phyloP scores from a whole-genome alignment of 2,329 filamentous ascomycete species.

The Xylaria sp. region DNA sequence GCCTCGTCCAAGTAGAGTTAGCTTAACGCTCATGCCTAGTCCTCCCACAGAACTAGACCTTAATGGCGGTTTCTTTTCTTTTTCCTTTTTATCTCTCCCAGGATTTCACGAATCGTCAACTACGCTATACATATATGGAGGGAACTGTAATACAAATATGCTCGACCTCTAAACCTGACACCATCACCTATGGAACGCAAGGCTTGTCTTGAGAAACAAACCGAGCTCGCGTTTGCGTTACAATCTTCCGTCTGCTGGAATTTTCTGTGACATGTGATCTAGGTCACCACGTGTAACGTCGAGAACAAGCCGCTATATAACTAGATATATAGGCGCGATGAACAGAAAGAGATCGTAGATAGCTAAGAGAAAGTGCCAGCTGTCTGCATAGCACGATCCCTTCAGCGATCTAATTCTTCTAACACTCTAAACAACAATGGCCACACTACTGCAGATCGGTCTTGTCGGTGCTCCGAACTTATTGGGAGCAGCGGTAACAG shows the following conservation, averaged over 20 bases:
- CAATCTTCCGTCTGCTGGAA: background rate
- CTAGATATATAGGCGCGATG: background rate
- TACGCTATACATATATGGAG: background rate
- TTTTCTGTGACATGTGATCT: background rate
- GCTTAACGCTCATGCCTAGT: background rate
- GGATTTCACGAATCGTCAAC: background rate
- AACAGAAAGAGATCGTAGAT: background rate
- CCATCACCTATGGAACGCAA: background rate
- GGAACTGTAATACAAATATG: background rate
- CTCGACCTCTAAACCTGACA: background rate
- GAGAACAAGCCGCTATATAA: background rate
- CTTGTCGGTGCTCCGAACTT: background rate
- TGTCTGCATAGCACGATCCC: background rate
- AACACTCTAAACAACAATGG: slow-evolving; percentile 2
- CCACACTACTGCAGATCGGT: background rate
- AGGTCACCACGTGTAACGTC: background rate
- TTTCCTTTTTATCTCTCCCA: too few relatives aligned
- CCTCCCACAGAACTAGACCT: background rate
- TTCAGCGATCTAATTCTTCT: background rate
- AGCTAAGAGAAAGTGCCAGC: background rate
- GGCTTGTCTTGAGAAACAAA: background rate
- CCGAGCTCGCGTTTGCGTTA: slow-evolving; percentile 2
- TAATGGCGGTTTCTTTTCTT: background rate
- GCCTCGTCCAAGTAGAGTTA: background rate
- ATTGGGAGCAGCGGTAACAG: slow-evolving; percentile 4